Base-by-base conservation (phyloP, 2,329 filamentous ascomycete genomes). In the Alternaria arborescens region DNA sequence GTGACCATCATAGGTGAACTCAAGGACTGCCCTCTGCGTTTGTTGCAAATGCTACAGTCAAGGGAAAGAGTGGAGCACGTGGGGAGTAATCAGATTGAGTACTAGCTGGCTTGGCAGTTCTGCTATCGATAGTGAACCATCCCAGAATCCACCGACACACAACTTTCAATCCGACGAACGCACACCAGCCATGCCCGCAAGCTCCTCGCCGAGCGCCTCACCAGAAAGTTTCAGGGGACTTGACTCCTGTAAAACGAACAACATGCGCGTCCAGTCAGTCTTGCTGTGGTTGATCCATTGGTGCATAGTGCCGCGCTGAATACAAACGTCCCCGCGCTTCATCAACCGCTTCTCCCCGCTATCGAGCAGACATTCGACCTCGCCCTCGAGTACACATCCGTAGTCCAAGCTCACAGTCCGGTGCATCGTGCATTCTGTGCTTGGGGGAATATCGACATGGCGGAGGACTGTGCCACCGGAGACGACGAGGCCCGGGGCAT, bases 401-500 rank as follows among this genome's bases (percentile, higher is more conserved):
- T 80, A 80, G 62, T 80, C 78, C 28, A 80, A 62, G 61, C 70
- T 75, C 55, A 80, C 77, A 20, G 78, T 80, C 4, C 78, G 71
- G 62, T 80, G 78, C 78, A 80, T 80, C n/a, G 73, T 71, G 57
- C 74, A 77, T 22, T 60, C 69, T n/a, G 71, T 74, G 26, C 65
- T 61, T 0, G 78, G 78, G 14, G 69, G 69, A 48, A 79, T 77
- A 53, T 80, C 78, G 42, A 80, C 78, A 48, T 78, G 74, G 43
- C 81, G 78, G 41, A 83, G 76, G 14, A 84, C 82, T 5, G 83
- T 83, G 10, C 83, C 83, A 30, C 75, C 76, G 2, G 81, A 79
- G 40, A 85, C 76, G 18, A 81, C 80, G 3, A 88, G 78, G 2
- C 85, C 85, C 0, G 85, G 83, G 1, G 82, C 78, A 42, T 78